Conservation (phyloP, 768 basidiomycete species). For the Naganishia vishniacii region DNA sequence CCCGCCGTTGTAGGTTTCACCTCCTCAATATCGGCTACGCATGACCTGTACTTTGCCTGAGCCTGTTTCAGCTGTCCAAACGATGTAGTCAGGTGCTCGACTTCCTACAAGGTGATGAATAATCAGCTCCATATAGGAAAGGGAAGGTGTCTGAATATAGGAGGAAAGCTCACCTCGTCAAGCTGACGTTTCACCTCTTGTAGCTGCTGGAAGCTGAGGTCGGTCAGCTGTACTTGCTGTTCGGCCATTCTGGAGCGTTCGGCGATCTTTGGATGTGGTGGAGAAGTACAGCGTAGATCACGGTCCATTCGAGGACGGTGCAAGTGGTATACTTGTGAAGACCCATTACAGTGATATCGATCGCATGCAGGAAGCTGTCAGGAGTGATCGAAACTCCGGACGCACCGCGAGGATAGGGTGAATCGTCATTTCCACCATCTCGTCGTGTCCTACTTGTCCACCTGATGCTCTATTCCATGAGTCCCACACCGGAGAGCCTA, state of each 20-base stretch:
- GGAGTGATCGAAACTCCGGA: no score
- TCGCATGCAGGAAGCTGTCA: no score
- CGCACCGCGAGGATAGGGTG: no score
- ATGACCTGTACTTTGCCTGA: slow-evolving; percentile 82
- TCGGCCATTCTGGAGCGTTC: slow-evolving; percentile 51
- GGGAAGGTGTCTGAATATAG: no score
- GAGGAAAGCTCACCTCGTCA: slow-evolving; percentile 74
- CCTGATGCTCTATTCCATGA: no score
- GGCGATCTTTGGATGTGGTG: background rate
- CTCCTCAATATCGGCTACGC: slow-evolving; percentile 72
- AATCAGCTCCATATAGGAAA: background rate
- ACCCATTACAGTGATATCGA: no score
- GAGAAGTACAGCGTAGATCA: no score
- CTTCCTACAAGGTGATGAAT: slow-evolving; percentile 59
- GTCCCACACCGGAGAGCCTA: no score
- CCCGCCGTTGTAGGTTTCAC: slow-evolving; percentile 62
- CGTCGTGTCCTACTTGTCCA: no score
- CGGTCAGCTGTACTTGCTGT: slow-evolving; percentile 66
- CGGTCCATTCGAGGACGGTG: no score
- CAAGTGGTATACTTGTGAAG: no score
- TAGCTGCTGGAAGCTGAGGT: slow-evolving; percentile 80
- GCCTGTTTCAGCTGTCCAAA: slow-evolving; percentile 89
- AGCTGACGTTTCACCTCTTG: slow-evolving; percentile 84
- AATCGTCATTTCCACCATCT: no score
- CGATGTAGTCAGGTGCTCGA: slow-evolving; percentile 82